These are phyloP conservation scores for Podila clonocystis DNA, from an alignment of 192 early-diverging fungal species.

Conservation along the genomic window DNA sequence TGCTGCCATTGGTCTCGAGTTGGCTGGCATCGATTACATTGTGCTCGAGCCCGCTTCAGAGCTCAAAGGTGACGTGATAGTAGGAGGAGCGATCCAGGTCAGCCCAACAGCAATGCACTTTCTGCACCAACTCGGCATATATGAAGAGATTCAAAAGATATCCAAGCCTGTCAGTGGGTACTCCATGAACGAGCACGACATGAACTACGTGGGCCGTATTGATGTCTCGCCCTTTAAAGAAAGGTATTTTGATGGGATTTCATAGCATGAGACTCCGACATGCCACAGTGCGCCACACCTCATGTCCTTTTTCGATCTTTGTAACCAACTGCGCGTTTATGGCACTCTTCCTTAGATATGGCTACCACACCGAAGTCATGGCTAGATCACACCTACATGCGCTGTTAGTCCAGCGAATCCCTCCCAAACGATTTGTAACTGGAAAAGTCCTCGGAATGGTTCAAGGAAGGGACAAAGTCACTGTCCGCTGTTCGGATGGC, in stretches of 20 bases:
- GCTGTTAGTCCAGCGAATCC: constrained; percentile 36
- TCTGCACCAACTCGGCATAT: constrained; percentile 41
- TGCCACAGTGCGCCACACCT: too few species aligned
- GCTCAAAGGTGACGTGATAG: neutral
- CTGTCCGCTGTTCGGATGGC: constrained; percentile 46
- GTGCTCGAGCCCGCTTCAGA: constrained; percentile 21
- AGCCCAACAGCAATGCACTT: constrained; percentile 45
- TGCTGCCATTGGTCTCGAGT: constrained; percentile 41
- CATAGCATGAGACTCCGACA: too few species aligned
- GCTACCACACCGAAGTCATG: constrained; percentile 45
- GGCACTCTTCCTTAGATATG: constrained; percentile 15
- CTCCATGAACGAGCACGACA: constrained; percentile 50
- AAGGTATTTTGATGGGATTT: constrained; percentile 7
- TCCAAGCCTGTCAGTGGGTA: constrained; percentile 46
- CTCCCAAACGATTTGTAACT: constrained; percentile 22
- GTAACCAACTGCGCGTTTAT: neutral
- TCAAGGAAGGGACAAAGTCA: constrained; percentile 36
- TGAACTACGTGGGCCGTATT: constrained; percentile 44
- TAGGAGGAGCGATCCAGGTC: constrained; percentile 39
- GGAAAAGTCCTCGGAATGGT: constrained; percentile 36
- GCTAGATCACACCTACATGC: constrained; percentile 36
- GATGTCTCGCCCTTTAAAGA: constrained; percentile 33
- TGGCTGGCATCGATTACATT: constrained; percentile 48
- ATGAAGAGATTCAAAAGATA: constrained; percentile 43
- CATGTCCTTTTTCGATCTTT: too few species aligned